These are phyloP conservation scores for Epichloe elymi DNA, from an alignment of 2,329 filamentous ascomycete genomes.

Conservation along the genomic window DNA sequence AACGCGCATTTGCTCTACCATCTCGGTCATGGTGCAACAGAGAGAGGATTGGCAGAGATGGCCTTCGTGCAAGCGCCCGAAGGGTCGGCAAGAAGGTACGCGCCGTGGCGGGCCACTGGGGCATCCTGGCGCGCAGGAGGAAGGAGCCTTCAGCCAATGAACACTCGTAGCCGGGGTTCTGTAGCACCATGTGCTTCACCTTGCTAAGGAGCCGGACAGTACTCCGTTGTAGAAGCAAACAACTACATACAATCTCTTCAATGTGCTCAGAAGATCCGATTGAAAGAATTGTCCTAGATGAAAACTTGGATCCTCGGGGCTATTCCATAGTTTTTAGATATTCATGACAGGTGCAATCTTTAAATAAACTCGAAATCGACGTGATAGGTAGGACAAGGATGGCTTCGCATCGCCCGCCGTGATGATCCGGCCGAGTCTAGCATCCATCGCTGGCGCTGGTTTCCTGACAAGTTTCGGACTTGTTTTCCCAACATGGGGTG, in stretches of 20 bases:
- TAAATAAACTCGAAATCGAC: no score
- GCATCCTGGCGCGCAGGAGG: background rate
- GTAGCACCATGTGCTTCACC: background rate
- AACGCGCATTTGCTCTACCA: no score
- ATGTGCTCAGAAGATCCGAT: no score
- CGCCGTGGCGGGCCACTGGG: constrained; percentile 1
- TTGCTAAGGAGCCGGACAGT: background rate
- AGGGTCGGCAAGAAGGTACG: background rate
- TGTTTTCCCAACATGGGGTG: background rate
- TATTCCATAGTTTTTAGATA: no score
- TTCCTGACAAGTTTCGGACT: background rate
- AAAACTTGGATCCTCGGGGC: no score
- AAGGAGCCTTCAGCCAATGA: background rate
- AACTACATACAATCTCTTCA: no score
- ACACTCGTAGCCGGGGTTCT: background rate
- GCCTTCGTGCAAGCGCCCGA: background rate
- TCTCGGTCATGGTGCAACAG: no score
- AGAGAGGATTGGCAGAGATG: background rate
- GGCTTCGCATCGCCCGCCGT: background rate
- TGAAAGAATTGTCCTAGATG: no score
- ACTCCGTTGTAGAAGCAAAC: background rate
- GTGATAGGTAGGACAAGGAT: no score
- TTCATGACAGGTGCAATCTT: no score
- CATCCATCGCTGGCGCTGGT: background rate
- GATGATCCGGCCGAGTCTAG: background rate